These are phyloP conservation scores for Sclerotinia spermophila DNA, from an alignment of 2,329 filamentous ascomycete genomes.

Conservation along the genomic window DNA sequence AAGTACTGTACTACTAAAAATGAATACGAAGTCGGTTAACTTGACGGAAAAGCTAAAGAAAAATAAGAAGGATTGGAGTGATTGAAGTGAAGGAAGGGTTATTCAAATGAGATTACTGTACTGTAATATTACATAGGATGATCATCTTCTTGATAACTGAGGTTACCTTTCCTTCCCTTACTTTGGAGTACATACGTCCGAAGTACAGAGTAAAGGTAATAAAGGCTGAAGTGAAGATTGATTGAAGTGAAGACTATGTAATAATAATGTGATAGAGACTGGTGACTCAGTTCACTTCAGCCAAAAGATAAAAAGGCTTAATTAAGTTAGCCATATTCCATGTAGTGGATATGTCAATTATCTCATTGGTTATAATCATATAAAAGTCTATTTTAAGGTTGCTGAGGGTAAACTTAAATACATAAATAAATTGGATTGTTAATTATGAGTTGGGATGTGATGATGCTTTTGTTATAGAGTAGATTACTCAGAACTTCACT, in stretches of 20 bases:
- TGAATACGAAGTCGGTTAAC: neutral
- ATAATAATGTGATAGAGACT: too few relatives aligned
- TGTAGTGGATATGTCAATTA: neutral
- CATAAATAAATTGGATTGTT: neutral
- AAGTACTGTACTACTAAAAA: neutral
- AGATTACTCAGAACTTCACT: too few relatives aligned
- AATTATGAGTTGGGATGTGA: neutral
- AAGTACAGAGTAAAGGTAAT: neutral
- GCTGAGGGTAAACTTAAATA: neutral
- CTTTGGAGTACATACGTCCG: neutral
- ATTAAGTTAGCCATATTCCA: too few relatives aligned
- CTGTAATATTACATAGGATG: too few relatives aligned
- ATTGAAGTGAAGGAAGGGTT: too few relatives aligned
- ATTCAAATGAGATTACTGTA: too few relatives aligned
- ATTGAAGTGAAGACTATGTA: neutral
- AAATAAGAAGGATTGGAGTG: neutral
- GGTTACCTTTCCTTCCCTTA: neutral
- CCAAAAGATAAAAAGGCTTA: neutral
- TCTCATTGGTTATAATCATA: neutral
- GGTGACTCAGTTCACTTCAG: neutral
- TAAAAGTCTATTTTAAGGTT: neutral
- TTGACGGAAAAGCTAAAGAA: neutral
- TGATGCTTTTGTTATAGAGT: too few relatives aligned
- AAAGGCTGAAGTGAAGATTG: neutral
- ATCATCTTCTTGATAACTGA: too few relatives aligned